A percentile compares a stretch with the other conserved stretches of the same genome.
These are phyloP conservation scores for Albugo candida DNA, from an alignment of 352 stramenopile genomes.

Conservation along the genomic window DNA sequence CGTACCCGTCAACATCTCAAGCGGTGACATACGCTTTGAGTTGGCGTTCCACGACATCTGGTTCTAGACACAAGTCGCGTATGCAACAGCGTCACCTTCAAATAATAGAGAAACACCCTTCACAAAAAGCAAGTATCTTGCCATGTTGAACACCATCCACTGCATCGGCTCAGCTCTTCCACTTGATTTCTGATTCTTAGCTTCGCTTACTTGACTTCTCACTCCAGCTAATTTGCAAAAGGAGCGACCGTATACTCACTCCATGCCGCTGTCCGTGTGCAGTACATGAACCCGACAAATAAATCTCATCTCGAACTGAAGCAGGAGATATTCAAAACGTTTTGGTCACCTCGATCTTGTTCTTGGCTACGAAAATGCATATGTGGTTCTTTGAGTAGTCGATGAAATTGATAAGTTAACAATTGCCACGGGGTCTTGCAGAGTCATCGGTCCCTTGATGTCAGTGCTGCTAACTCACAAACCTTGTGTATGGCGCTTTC, in stretches of 20 bases:
- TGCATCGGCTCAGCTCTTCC: not conserved
- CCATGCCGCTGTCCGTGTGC: not conserved
- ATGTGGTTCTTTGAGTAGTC: not conserved
- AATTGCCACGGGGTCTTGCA: not conserved
- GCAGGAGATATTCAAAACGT: not conserved
- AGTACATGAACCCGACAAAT: not conserved
- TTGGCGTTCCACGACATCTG: too few species aligned
- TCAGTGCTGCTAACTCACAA: not conserved
- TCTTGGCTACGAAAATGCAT: not conserved
- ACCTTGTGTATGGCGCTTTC: not conserved
- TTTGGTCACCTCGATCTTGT: not conserved
- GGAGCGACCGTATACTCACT: not conserved
- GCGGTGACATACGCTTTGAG: too few species aligned
- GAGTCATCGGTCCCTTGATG: not conserved
- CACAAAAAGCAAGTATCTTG: not conserved
- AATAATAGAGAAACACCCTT: not conserved
- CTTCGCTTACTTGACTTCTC: not conserved
- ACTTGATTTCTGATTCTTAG: not conserved
- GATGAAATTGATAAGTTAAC: not conserved
- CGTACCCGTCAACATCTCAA: slow-evolving; percentile 1
- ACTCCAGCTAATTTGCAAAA: not conserved
- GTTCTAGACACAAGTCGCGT: too few species aligned
- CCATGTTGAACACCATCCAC: not conserved
- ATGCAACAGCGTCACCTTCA: too few species aligned
- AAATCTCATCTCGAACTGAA: not conserved